Evolutionary conservation across 345 rosid genomes (phyloP).

Genomic region (Luvunga scandens): DNA sequence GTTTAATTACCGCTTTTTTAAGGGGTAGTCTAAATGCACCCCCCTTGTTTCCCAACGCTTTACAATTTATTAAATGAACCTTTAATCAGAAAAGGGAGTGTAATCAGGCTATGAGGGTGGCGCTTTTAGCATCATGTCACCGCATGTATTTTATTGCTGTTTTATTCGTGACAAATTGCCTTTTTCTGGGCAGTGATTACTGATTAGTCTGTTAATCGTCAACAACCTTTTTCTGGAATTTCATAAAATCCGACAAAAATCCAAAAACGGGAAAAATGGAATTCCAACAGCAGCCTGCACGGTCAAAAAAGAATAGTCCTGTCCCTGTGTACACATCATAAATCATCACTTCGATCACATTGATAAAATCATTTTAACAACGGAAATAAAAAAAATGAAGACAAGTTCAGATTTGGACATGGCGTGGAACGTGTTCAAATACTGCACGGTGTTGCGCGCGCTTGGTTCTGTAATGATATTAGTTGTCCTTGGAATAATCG

Average conservation of each 20-base stretch:
- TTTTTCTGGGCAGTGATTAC: not conserved
- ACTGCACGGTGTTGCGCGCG: conserved; percentile 75
- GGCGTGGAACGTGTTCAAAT: conserved; percentile 84
- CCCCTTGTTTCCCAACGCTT: too few relatives aligned
- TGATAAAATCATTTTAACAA: not conserved
- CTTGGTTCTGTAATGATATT: conserved; percentile 76
- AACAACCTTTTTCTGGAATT: not conserved
- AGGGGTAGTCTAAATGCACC: too few relatives aligned
- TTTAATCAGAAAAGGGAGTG: too few relatives aligned
- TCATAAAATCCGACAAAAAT: not conserved
- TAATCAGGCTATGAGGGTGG: rapidly evolving
- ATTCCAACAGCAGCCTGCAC: not conserved
- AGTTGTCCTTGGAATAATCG: conserved; percentile 54
- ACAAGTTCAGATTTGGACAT: conserved; percentile 17
- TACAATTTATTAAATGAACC: too few relatives aligned
- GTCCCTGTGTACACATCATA: not conserved
- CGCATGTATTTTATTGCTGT: too few relatives aligned
- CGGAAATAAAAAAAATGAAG: not conserved
- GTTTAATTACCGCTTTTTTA: too few relatives aligned
- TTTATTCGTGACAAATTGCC: not conserved
- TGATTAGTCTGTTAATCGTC: not conserved
- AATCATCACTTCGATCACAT: not conserved
- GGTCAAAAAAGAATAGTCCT: not conserved
- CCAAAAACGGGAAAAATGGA: not conserved
- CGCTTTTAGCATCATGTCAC: too few relatives aligned